A percentile compares a stretch with the other conserved stretches of the same genome.
Conservation (phyloP, 257 asterid genomes). For the Ballota nigra region DNA sequence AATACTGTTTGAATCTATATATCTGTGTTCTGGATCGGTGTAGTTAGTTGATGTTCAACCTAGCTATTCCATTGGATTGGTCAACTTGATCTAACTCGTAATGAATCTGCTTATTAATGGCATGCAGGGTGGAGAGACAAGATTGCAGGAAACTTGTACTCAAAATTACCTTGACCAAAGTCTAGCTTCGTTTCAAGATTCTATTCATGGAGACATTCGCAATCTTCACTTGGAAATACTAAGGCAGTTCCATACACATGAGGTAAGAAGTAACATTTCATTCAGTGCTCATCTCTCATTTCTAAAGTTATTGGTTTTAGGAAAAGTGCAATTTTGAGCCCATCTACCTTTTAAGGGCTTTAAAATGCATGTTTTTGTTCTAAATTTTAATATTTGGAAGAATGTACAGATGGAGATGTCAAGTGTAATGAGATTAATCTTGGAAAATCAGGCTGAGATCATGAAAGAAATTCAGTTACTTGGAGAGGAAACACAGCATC, state of each 20-base stretch:
- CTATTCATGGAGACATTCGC: constrained; percentile 82
- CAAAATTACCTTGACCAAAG: constrained; percentile 82
- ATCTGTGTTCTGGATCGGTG: constrained; percentile 1
- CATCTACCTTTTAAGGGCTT: no score
- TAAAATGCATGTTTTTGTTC: background rate
- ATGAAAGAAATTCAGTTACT: constrained; percentile 77
- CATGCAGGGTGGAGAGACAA: constrained; percentile 54
- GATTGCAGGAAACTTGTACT: constrained; percentile 50
- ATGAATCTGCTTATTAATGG: constrained; percentile 11
- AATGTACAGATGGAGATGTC: constrained; percentile 71
- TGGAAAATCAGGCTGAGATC: constrained; percentile 81
- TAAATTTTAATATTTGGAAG: background rate
- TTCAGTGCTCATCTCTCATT: background rate
- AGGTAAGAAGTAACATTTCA: constrained; percentile 52
- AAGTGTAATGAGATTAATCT: constrained; percentile 45
- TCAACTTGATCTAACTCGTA: background rate
- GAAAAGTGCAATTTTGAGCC: background rate
- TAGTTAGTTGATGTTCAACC: background rate
- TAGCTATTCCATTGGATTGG: background rate
- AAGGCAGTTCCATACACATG: constrained; percentile 85
- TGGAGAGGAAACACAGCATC: constrained; percentile 65
- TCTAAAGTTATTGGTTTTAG: background rate
- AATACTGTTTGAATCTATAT: constrained; percentile 5
- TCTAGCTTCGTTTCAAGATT: constrained; percentile 68
- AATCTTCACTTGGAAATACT: constrained; percentile 88